Base-by-base conservation (phyloP, 495 filamentous ascomycete genomes). In the Neohortaea acidophila region DNA sequence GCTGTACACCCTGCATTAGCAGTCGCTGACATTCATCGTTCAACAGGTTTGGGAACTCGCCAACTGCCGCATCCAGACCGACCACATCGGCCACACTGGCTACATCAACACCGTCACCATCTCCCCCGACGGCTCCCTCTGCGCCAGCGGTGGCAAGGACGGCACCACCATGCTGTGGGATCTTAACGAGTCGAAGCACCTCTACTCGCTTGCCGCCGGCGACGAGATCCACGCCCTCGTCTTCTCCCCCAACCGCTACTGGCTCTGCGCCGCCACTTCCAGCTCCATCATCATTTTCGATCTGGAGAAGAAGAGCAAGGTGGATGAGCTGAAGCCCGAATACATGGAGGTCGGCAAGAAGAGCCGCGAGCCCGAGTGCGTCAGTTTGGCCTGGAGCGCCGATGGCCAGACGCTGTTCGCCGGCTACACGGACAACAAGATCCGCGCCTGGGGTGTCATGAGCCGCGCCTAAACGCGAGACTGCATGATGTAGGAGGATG, bases 61-160 rank as follows among this genome's bases (percentile, higher is more conserved):
- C 52, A 84, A 81, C 58, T 99, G 89, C 84, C 83, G 87, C 62
- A 80, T 99, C 60, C 89, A 99, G 70, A 99, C 89, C 57, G 89
- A 99, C 76, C 91, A 99, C 77, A 91, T 92, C 65, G 89, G 89
- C 66, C 89, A 99, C 78, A 83, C 83, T 59, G 89, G 89, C 56
- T 96, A 99, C 75, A 99, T 99, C 77, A 99, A 99, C 81, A 91
- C 89, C 61, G 89, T 99, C 65, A 99, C 89, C 61, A 96, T 99
- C 75, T 96, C 91, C 52, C 89, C 89, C 58, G 89, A 99, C 62
- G 89, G 89, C 53, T 99, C 89, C 46, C 89, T 99, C 57, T 99
- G 89, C 72, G 89, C 89, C 42, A 96, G 89, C 47, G 89, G 91
- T 60, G 89, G 89, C 59, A 99, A 99, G 75, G 89, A 99, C 71